Base-by-base conservation (phyloP, 371 early-diverging fungal species). In the Nematocida minor region DNA sequence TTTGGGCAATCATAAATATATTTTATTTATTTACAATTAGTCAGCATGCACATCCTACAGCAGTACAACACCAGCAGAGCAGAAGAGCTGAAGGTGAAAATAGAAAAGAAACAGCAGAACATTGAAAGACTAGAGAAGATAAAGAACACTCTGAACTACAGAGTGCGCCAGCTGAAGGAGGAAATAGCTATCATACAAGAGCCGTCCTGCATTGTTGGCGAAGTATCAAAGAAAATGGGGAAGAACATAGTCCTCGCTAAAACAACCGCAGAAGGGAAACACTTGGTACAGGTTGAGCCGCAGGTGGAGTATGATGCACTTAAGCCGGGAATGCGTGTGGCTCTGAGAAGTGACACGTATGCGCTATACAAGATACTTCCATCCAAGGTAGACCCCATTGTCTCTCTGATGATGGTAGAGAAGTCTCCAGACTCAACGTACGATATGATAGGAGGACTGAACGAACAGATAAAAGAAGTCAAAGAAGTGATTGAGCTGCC, bases 371-470 rank as follows among this genome's bases (percentile, higher is more conserved):
- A 92, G 83, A 90, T 95, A 47, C 86, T 95, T 70, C 95, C 95
- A 57, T 92, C 91, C 81, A 92, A 92, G 83, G 90, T 93, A 67
- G 95, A 95, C 84, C 94, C 95, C 20, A 87, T 93, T 31, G 93
- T 94, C 34, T 91, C 92, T 18, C 89, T 99, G 82, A 97, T 99
- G 97, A 97, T 95, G 91, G 94, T 97, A 4, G 99, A 99, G 84
- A 97, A 99, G 86, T 95, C 94, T 36, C 99, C 99, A 7, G 96
- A 96, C 85, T 93, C 94, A 49, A 95, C 97, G 38, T 99, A 99
- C 83, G 96, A 95, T 69, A 95, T 94, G 91, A 92, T 99, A 69
- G 99, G 99, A 84, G 99, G 99, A 48, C 90, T 97, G 68, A 95
- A 96, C 85, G 92, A 96, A 85, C 97, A 99, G 85, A 96, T 97